These are phyloP conservation scores for Pseudogymnoascus sp. DNA, from an alignment of 2,329 filamentous ascomycete genomes.

Conservation along the genomic window DNA sequence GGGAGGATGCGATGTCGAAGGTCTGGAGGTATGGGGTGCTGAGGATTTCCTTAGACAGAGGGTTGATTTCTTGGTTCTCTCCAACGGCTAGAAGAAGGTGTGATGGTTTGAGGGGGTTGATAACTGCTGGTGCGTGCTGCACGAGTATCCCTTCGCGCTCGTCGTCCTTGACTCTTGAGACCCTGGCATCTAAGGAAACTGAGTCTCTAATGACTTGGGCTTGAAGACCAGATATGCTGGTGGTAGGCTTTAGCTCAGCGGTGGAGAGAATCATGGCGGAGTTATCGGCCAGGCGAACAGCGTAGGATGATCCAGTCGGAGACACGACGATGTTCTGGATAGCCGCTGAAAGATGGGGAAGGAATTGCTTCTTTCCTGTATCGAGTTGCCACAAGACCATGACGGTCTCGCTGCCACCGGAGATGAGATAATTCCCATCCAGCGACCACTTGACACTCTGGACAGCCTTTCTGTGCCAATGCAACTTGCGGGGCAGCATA, in stretches of 20 bases:
- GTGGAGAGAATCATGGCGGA: conserved; percentile 86
- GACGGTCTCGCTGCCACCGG: conserved; percentile 82
- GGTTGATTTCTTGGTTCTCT: conserved; percentile 48
- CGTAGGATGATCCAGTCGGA: conserved; percentile 70
- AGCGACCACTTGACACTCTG: conserved; percentile 82
- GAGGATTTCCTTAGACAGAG: conserved; percentile 43
- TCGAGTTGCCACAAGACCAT: conserved; percentile 91
- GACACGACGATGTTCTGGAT: conserved; percentile 83
- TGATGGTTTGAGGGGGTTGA: conserved; percentile 55
- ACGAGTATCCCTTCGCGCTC: conserved; percentile 22
- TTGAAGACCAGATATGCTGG: conserved; percentile 80
- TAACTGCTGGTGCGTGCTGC: conserved; percentile 46
- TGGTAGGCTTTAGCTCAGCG: conserved; percentile 74
- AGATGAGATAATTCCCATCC: conserved; percentile 95
- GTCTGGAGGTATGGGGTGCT: conserved; percentile 66
- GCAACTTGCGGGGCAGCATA: conserved; percentile 56
- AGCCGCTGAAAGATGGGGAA: conserved; percentile 83
- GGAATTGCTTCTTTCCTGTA: conserved; percentile 69
- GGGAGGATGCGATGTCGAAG: conserved; percentile 72
- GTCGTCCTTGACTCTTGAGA: conserved; percentile 38
- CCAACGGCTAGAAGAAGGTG: conserved; percentile 62
- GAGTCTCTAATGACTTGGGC: conserved; percentile 44
- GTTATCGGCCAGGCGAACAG: conserved; percentile 81
- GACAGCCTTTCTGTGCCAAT: conserved; percentile 87
- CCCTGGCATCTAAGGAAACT: conserved; percentile 44